A percentile compares a stretch with the other conserved stretches of the same genome.
Evolutionary conservation across 1,284 basidiomycete genomes (phyloP).

Genomic region (Trametes polyzona): DNA sequence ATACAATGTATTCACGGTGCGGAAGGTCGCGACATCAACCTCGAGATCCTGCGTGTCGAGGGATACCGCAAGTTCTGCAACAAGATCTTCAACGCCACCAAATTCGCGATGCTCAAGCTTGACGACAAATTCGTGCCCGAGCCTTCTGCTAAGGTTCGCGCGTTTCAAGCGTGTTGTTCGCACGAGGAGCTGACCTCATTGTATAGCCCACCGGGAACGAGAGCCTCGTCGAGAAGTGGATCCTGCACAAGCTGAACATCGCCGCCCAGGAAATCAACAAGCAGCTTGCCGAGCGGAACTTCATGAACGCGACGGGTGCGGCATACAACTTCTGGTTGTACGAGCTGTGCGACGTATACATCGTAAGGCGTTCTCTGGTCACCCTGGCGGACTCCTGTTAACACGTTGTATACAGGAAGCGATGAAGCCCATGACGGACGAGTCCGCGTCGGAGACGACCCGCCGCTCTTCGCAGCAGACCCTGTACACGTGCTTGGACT

Average conservation of each 20-base stretch:
- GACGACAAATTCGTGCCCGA: conserved; percentile 83
- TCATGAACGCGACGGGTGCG: conserved; percentile 87
- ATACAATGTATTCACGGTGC: background rate
- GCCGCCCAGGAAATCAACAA: conserved; percentile 82
- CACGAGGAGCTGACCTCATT: background rate
- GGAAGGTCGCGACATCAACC: conserved; percentile 89
- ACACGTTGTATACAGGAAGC: conserved; percentile 69
- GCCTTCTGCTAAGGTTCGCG: conserved; percentile 62
- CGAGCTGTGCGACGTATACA: conserved; percentile 98
- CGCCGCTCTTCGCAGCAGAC: conserved; percentile 93
- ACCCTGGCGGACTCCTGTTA: background rate
- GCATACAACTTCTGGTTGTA: conserved; percentile 98
- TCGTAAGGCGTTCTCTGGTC: conserved; percentile 49
- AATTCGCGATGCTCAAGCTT: conserved; percentile 96
- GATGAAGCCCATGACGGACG: conserved; percentile 96
- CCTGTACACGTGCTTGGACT: conserved; percentile 92
- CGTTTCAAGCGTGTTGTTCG: background rate
- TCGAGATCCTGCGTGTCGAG: conserved; percentile 97
- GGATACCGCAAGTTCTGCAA: conserved; percentile 99
- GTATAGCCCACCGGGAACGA: conserved; percentile 84
- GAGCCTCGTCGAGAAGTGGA: conserved; percentile 94
- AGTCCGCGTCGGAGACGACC: conserved; percentile 62
- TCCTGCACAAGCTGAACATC: conserved; percentile 91
- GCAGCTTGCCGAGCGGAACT: conserved; percentile 82
- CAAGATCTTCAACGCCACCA: conserved; percentile 99